These are phyloP conservation scores for Punica granatum DNA, from an alignment of 345 rosid species.

Conservation along the genomic window DNA sequence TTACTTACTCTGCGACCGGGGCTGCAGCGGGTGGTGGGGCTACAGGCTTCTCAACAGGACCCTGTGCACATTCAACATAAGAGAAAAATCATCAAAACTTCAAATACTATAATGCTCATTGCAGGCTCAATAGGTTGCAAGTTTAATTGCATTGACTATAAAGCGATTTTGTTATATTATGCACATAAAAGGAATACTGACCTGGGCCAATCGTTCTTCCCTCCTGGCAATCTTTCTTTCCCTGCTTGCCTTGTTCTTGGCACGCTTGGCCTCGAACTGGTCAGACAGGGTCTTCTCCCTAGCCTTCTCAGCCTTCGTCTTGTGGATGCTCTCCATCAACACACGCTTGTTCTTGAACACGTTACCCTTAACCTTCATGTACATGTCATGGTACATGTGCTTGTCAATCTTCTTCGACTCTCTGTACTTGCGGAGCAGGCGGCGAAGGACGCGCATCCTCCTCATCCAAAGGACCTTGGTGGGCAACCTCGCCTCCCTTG, in stretches of 20 bases:
- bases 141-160: not conserved
- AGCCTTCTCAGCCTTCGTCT: slow-evolving; percentile 48
- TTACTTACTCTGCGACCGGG: not conserved
- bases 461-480: slow-evolving; percentile 57
- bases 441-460: slow-evolving; percentile 61
- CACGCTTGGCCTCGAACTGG: slow-evolving; percentile 51
- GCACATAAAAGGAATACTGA: slow-evolving; percentile 1
- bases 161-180: not conserved
- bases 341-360: slow-evolving; percentile 83
- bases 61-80: not conserved
- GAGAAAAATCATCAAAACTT: not conserved
- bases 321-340: slow-evolving; percentile 69
- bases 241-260: slow-evolving; percentile 55
- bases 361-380: slow-evolving; percentile 76
- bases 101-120: not conserved
- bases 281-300: slow-evolving; percentile 51
- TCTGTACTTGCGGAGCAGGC: slow-evolving; percentile 53
- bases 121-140: not conserved
- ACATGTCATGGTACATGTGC: slow-evolving; percentile 91
- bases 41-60: not conserved
- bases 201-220: slow-evolving; percentile 48
- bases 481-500: slow-evolving; percentile 50
- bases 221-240: slow-evolving; percentile 46
- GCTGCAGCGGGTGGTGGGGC: not conserved
- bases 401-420: slow-evolving; percentile 77